A percentile compares a stretch with the other conserved stretches of the same genome.
Conservation (phyloP, 768 basidiomycete species). For the Tricholoma sp. region DNA sequence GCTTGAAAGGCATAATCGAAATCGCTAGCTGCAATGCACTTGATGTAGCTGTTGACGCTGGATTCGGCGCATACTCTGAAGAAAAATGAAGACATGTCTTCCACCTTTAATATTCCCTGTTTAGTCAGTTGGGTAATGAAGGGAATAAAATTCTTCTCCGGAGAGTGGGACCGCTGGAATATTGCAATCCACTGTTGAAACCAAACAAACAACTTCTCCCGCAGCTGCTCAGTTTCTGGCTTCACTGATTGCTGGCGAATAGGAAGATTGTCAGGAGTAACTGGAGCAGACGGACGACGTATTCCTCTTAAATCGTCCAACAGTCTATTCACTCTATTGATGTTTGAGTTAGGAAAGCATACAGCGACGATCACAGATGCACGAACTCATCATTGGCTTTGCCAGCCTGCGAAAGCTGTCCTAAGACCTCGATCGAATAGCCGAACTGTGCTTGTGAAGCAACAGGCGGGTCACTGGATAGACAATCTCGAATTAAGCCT, state of each 20-base stretch:
- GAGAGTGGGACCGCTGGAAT: conserved; percentile 85
- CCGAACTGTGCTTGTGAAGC: conserved; percentile 77
- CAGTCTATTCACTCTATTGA: conserved; percentile 56
- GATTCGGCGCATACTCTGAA: conserved; percentile 97
- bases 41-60: conserved; percentile 84
- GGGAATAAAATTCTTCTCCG: conserved; percentile 92
- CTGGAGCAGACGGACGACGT: conserved; percentile 40
- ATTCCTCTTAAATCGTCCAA: conserved; percentile 80
- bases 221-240: conserved; percentile 69
- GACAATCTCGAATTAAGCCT: conserved; percentile 79
- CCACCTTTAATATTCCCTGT: conserved; percentile 93
- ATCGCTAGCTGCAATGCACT: conserved; percentile 68
- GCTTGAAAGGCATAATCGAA: conserved; percentile 82
- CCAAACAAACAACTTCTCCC: conserved; percentile 72
- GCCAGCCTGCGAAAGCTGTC: conserved; percentile 63
- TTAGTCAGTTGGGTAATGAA: conserved; percentile 97
- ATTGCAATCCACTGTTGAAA: conserved; percentile 96
- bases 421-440: conserved; percentile 76
- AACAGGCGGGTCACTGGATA: conserved; percentile 75
- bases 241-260: conserved; percentile 48
- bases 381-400: conserved; percentile 86
- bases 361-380: background rate
- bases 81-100: conserved; percentile 96
- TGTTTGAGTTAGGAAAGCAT: conserved; percentile 4
- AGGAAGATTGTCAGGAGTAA: conserved; percentile 30